Evolutionary conservation across 1,139 yeast species (phyloP), one percentile per base, ranked within the genome.

Genomic region (Suhomyces choctaworum): DNA sequence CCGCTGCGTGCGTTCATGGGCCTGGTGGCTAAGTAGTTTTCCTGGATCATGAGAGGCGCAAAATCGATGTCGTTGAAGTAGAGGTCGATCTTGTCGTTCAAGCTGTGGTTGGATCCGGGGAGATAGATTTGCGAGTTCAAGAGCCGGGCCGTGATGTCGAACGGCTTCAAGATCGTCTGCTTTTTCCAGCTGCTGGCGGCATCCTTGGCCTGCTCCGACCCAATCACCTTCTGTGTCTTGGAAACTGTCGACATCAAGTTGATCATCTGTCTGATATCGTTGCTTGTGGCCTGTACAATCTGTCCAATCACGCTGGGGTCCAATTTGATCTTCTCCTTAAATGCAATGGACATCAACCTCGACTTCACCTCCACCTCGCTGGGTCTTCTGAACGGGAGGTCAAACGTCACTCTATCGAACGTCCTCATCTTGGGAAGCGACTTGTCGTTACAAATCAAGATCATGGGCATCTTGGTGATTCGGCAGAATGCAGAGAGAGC

Each of bases 21-120:
- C 25, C 64, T 64, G 0, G 95, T 81, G 32, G 64, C 65, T 32
- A 88, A 59, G 56, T 94, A 94, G 60, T 94, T 94, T 57, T 94
- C 98, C 56, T 92, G 97, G 32, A 94, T 76, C 97, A 94, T 92
- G 44, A 92, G 70, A 3, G 98, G 98, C 1, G 95, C 80, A 56
- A 94, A 82, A 55, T 90, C 97, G 60, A 88, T 88, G 60, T 94
- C 98, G 60, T 89, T 90, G 65, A 94, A 94, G 58, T 90, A 94
- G 39, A 88, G 70, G 52, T 85, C 92, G 51, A 92, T 82, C 55
- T 89, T 87, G 47, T 89, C 96, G 57, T 83, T 85, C 44, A 92
- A 60, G 5, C 80, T 69, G 45, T 78, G 74, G 8, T 64, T 61
- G 10, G 80, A 64, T 39, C 71, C 68, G 4, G 76, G 71, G 13